Conservation (phyloP, 306 rosid species). For the Trifolium subterraneum region DNA sequence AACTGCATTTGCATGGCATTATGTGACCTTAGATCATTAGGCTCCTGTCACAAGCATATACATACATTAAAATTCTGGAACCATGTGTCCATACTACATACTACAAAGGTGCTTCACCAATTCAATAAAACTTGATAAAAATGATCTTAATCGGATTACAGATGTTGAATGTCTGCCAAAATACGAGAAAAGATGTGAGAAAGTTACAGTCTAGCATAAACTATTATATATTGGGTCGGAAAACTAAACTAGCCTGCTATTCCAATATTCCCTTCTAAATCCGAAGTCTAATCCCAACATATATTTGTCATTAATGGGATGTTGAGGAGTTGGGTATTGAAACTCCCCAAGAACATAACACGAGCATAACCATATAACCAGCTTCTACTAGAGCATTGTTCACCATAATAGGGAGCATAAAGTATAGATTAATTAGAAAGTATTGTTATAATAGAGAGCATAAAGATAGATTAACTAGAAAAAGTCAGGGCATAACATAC, state of each 20-base stretch:
- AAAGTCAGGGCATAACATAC: slow-evolving; percentile 45
- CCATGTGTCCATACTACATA: slow-evolving; percentile 27
- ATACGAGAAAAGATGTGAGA: slow-evolving; percentile 18
- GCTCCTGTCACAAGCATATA: slow-evolving; percentile 49
- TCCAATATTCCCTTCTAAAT: slow-evolving; percentile 8
- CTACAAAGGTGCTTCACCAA: slow-evolving; percentile 22
- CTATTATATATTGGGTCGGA: slow-evolving; percentile 5
- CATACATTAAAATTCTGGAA: slow-evolving; percentile 1
- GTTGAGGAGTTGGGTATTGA: not conserved
- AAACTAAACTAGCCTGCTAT: slow-evolving; percentile 17
- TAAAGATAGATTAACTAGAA: not conserved
- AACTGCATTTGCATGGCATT: slow-evolving; percentile 55
- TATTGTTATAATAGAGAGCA: too few species aligned
- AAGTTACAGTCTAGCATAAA: not conserved
- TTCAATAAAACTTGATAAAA: slow-evolving; percentile 25
- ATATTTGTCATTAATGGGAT: not conserved
- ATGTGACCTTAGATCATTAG: slow-evolving; percentile 46
- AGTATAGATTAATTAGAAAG: too few species aligned
- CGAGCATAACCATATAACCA: slow-evolving; percentile 27
- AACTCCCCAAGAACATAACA: slow-evolving; percentile 9
- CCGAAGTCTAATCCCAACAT: slow-evolving; percentile 25
- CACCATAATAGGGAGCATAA: too few species aligned
- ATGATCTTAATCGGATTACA: slow-evolving; percentile 28
- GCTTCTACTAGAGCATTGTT: not conserved
- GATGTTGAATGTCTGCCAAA: slow-evolving; percentile 25